phyloP scores from a whole-genome alignment of 305 asterid genomes.

The Galium porrigens region DNA sequence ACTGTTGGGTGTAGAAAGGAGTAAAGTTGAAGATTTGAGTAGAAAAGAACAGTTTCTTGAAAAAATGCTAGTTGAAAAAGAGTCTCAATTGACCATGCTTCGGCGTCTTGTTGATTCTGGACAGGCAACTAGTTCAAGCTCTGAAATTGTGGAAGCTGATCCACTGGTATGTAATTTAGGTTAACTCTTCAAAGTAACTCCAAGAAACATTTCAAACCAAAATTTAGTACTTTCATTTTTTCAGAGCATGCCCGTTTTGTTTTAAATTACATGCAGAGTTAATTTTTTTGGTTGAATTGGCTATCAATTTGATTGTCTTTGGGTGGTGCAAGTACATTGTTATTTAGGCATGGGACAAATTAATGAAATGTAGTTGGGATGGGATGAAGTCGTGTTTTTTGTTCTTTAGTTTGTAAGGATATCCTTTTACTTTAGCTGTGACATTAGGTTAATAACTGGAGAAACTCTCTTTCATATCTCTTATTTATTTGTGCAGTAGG shows the following conservation, averaged over 20 bases:
- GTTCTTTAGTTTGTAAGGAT: not conserved
- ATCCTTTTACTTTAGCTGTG: not conserved
- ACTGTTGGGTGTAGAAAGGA: slow-evolving; percentile 60
- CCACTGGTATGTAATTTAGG: slow-evolving; percentile 45
- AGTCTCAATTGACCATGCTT: slow-evolving; percentile 48
- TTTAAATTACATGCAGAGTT: not conserved
- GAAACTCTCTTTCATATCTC: not conserved
- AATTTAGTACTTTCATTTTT: not conserved
- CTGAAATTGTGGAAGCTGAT: slow-evolving; percentile 85
- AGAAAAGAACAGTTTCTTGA: slow-evolving; percentile 50
- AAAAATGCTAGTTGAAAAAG: slow-evolving; percentile 56
- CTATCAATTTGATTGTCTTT: not conserved
- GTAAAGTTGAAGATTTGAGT: slow-evolving; percentile 53
- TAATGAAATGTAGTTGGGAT: not conserved
- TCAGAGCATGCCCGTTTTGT: not conserved
- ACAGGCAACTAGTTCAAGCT: slow-evolving; percentile 34
- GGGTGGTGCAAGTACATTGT: not conserved
- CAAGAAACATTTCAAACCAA: not conserved
- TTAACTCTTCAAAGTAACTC: not conserved
- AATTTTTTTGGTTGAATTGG: not conserved
- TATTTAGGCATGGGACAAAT: not conserved
- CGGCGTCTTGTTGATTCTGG: slow-evolving; percentile 47
- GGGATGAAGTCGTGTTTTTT: not conserved
- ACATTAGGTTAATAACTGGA: not conserved
- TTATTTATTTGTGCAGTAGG: not conserved